Evolutionary conservation across 2,329 filamentous ascomycete species (phyloP).

Genomic region (Ampelomyces quisqualis): DNA sequence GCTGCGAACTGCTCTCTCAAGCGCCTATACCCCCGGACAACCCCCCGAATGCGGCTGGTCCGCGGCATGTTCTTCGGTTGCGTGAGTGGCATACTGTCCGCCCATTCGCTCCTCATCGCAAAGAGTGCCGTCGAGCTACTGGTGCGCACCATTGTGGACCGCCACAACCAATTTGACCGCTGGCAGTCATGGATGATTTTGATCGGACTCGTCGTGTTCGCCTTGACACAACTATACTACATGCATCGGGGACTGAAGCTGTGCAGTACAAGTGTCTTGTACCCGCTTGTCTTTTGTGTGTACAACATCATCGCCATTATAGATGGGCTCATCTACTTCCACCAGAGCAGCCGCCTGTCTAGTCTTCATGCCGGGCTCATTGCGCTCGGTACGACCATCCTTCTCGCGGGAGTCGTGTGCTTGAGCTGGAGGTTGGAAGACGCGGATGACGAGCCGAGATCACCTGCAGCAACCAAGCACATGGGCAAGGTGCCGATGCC

Average conservation of each 20-base stretch:
- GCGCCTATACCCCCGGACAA: conserved; percentile 46
- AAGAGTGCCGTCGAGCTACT: conserved; percentile 96
- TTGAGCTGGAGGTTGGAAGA: conserved; percentile 92
- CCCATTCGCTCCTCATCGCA: conserved; percentile 87
- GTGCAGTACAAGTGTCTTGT: conserved; percentile 91
- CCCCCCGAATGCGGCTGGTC: conserved; percentile 68
- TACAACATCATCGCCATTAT: conserved; percentile 99
- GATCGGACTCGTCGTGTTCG: conserved; percentile 74
- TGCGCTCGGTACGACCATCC: conserved; percentile 78
- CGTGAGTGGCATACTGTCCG: conserved; percentile 86
- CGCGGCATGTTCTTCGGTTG: conserved; percentile 86
- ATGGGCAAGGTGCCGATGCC: conserved; percentile 45
- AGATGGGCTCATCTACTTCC: conserved; percentile 95
- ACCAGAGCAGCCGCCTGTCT: conserved; percentile 78
- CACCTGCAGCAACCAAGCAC: conserved; percentile 39
- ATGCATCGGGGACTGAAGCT: conserved; percentile 91
- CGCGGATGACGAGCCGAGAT: conserved; percentile 61
- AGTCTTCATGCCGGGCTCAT: conserved; percentile 77
- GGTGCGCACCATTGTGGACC: conserved; percentile 80
- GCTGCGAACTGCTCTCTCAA: conserved; percentile 46
- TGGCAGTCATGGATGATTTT: conserved; percentile 96
- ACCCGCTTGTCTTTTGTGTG: conserved; percentile 95
- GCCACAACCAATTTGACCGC: conserved; percentile 87
- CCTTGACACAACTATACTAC: conserved; percentile 90
- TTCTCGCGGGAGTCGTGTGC: conserved; percentile 84